Conservation (phyloP, 192 early-diverging fungal species). For the Coemansia sp. region DNA sequence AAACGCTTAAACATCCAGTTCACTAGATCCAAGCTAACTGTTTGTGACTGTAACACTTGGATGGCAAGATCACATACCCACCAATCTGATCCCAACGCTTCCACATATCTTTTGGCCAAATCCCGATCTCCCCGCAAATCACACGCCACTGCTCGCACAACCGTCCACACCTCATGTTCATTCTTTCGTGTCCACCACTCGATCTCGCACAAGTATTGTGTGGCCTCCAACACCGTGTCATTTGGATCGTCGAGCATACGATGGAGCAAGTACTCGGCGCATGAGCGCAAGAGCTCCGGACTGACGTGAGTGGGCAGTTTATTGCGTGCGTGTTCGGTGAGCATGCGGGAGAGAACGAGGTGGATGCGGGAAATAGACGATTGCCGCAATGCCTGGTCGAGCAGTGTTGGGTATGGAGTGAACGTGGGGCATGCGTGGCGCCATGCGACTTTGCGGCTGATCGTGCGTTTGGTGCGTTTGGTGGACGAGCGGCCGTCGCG, state of each 20-base stretch:
- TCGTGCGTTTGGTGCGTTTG: slow-evolving; percentile 9
- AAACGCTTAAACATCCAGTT: background rate
- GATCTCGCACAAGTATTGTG: slow-evolving; percentile 16
- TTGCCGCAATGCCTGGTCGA: slow-evolving; percentile 14
- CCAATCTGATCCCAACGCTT: background rate
- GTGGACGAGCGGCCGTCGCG: slow-evolving; percentile 4
- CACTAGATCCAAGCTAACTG: background rate
- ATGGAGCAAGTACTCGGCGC: slow-evolving; percentile 10
- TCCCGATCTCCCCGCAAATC: slow-evolving; percentile 6
- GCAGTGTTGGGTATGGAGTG: slow-evolving; percentile 9
- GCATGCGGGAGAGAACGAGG: slow-evolving; percentile 21
- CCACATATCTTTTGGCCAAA: background rate
- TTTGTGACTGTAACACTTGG: slow-evolving; percentile 5
- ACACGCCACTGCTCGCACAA: slow-evolving; percentile 14
- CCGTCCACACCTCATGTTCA: slow-evolving; percentile 11
- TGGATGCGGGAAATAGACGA: slow-evolving; percentile 8
- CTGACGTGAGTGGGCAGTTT: slow-evolving; percentile 16
- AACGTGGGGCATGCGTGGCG: slow-evolving; percentile 15
- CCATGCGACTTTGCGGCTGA: slow-evolving; percentile 32
- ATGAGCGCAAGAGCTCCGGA: slow-evolving; percentile 13
- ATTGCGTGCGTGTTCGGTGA: slow-evolving; percentile 9
- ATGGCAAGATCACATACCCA: background rate
- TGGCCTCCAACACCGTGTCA: background rate
- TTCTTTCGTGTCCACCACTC: slow-evolving; percentile 16
- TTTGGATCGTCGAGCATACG: background rate